These are phyloP conservation scores for Glebionis coronaria DNA, from an alignment of 129 eudicot genomes.

Conservation along the genomic window DNA sequence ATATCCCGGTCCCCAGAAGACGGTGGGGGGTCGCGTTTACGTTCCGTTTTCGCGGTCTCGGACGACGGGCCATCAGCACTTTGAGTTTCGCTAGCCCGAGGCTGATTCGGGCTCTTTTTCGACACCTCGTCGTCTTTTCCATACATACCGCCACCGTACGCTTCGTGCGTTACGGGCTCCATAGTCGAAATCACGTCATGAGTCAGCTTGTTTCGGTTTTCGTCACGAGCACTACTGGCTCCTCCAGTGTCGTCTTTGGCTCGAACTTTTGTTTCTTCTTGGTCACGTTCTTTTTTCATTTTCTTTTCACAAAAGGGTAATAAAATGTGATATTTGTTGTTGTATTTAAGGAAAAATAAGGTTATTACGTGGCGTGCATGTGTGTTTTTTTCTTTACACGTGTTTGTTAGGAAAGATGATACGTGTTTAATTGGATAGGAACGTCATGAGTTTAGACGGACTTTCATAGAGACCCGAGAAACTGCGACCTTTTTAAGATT, in stretches of 20 bases:
- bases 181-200: constrained; percentile 45
- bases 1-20: constrained; percentile 68
- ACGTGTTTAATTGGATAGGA: not conserved
- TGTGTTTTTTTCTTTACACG: not conserved
- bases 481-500: too few relatives aligned
- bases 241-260: constrained; percentile 15
- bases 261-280: constrained; percentile 6
- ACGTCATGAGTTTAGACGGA: too few relatives aligned
- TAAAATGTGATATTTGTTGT: not conserved
- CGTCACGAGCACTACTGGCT: not conserved
- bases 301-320: not conserved
- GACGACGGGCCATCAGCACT: constrained; percentile 75
- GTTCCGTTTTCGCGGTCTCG: constrained; percentile 27
- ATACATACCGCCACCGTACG: constrained; percentile 81
- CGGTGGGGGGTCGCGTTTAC: constrained; percentile 51
- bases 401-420: not conserved
- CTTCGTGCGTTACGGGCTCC: constrained; percentile 52
- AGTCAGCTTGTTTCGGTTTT: constrained; percentile 7
- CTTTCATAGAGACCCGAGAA: too few relatives aligned
- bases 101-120: constrained; percentile 17
- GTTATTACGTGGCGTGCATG: constrained; percentile 10
- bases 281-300: constrained; percentile 27
- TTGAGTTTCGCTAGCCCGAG: constrained; percentile 58
- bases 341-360: not conserved
- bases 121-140: constrained; percentile 36